A percentile compares a stretch with the other conserved stretches of the same genome.
Evolutionary conservation across 805 yeast species (phyloP).

Genomic region (Zygosaccharomyces lentus): DNA sequence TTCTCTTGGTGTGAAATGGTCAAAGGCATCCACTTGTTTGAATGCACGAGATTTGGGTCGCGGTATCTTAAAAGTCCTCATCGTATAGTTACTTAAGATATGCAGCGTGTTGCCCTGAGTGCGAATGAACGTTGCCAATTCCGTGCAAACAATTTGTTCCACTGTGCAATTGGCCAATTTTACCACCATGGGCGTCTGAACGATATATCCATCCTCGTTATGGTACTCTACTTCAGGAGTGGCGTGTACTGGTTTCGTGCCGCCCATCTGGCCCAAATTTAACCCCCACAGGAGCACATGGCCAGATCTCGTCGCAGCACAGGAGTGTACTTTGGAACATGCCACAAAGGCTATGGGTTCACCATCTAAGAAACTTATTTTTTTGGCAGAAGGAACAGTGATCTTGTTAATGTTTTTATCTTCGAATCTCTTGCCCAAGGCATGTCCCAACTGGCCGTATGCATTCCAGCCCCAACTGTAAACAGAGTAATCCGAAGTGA

Average conservation of each 20-base stretch:
- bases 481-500: conserved; percentile 50
- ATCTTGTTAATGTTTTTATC: conserved; percentile 26
- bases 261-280: conserved; percentile 78
- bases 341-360: conserved; percentile 42
- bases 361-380: conserved; percentile 20
- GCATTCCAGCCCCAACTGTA: conserved; percentile 78
- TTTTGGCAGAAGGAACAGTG: conserved; percentile 27
- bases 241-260: conserved; percentile 36
- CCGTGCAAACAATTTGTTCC: conserved; percentile 57
- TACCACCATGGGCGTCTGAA: conserved; percentile 18
- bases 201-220: conserved; percentile 39
- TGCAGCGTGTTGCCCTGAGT: conserved; percentile 57
- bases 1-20: conserved; percentile 33
- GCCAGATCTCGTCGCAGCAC: conserved; percentile 49
- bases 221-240: conserved; percentile 42
- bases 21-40: conserved; percentile 34
- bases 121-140: conserved; percentile 63
- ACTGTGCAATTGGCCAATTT: conserved; percentile 35
- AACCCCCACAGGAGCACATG: conserved; percentile 68
- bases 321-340: conserved; percentile 66
- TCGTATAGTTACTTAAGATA: conserved; percentile 54
- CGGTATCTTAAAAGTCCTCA: conserved; percentile 46
- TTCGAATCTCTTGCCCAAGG: conserved; percentile 30
- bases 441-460: conserved; percentile 62
- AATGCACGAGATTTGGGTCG: conserved; percentile 28